Conservation (phyloP, 306 rosid species). For the Trifolium repens region DNA sequence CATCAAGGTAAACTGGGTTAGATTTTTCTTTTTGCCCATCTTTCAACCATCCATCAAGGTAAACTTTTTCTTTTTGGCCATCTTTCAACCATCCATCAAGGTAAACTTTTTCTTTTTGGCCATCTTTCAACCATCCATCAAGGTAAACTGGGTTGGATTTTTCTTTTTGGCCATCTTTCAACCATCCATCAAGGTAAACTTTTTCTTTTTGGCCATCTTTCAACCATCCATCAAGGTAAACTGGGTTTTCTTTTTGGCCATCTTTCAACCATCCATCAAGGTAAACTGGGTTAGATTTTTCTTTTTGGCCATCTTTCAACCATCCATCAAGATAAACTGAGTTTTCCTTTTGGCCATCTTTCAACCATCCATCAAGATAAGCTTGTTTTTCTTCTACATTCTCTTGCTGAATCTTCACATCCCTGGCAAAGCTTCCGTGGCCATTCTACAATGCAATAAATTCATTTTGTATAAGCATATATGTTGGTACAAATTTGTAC, state of each 20-base stretch:
- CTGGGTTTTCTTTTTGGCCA: not conserved
- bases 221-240: conserved; percentile 17
- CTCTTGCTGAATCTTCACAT: not conserved
- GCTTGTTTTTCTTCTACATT: conserved; percentile 6
- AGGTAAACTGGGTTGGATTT: not conserved
- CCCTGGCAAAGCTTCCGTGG: not conserved
- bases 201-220: not conserved
- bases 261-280: conserved; percentile 34
- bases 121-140: conserved; percentile 19
- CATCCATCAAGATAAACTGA: not conserved
- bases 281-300: not conserved
- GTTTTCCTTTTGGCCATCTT: not conserved
- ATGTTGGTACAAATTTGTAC: too few species aligned
- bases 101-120: not conserved
- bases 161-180: not conserved
- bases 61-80: not conserved
- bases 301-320: not conserved
- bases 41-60: conserved; percentile 21
- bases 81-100: conserved; percentile 24
- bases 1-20: not conserved
- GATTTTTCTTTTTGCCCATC: not conserved
- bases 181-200: not conserved
- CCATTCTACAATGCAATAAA: not conserved
- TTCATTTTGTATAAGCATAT: too few species aligned
- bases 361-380: conserved; percentile 27